Evolutionary conservation across 805 yeast genomes (phyloP).

Genomic region (Wickerhamiella australiensis): DNA sequence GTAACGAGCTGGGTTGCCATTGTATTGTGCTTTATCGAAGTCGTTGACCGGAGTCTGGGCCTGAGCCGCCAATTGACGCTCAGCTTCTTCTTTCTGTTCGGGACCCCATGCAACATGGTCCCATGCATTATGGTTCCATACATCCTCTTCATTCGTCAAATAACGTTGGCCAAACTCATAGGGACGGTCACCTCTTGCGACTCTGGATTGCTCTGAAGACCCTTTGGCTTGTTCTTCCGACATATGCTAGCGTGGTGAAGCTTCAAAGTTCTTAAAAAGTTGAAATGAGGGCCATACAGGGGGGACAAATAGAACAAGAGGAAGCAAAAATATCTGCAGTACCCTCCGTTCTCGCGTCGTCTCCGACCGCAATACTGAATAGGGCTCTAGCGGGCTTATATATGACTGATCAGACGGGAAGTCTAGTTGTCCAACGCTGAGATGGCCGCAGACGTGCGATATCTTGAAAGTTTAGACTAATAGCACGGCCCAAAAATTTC

Average conservation of each 20-base stretch:
- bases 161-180: conserved; percentile 84
- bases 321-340: neutral
- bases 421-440: neutral
- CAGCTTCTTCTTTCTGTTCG: conserved; percentile 67
- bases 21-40: conserved; percentile 64
- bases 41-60: conserved; percentile 75
- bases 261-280: neutral
- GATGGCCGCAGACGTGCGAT: neutral
- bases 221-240: neutral
- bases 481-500: neutral
- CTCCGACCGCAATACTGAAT: conserved; percentile 4
- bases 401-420: conserved; percentile 1
- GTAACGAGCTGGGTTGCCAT: conserved; percentile 77
- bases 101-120: conserved; percentile 98
- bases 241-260: neutral
- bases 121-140: conserved; percentile 90
- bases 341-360: conserved; percentile 5
- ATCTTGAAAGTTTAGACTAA: neutral
- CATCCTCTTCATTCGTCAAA: conserved; percentile 54
- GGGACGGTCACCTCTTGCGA: conserved; percentile 68
- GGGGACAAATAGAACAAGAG: neutral
- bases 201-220: conserved; percentile 16
- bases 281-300: neutral
- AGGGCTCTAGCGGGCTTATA: neutral
- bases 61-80: conserved; percentile 61